phyloP scores from a whole-genome alignment of 805 yeast species.

The Wickerhamiella hasegawae region DNA sequence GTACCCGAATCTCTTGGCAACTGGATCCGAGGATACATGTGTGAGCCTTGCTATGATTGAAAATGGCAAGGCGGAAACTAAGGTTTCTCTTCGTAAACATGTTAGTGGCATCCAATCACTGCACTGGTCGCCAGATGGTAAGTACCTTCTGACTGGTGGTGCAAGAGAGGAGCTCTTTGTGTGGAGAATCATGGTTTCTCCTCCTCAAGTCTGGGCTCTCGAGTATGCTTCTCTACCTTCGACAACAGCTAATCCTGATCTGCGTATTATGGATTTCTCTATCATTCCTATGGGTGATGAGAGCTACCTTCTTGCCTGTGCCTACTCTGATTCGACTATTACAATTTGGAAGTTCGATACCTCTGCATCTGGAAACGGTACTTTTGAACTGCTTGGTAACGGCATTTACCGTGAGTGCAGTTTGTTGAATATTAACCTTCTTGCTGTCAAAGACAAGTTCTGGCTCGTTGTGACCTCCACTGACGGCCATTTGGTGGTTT shows the following conservation, averaged over 20 bases:
- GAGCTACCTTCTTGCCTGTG: constrained; percentile 40
- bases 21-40: constrained; percentile 85
- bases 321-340: constrained; percentile 73
- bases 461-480: constrained; percentile 52
- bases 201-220: constrained; percentile 29
- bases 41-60: constrained; percentile 42
- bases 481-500: constrained; percentile 61
- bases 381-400: constrained; percentile 29
- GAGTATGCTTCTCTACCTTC: constrained; percentile 41
- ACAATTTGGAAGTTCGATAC: constrained; percentile 37
- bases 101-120: constrained; percentile 77
- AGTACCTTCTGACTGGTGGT: constrained; percentile 32
- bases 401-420: constrained; percentile 63
- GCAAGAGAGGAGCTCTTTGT: constrained; percentile 74
- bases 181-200: constrained; percentile 44
- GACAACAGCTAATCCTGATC: constrained; percentile 49
- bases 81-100: constrained; percentile 46
- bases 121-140: constrained; percentile 28
- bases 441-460: constrained; percentile 19
- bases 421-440: constrained; percentile 42
- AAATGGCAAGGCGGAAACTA: constrained; percentile 29
- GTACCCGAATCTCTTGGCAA: constrained; percentile 31
- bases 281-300: constrained; percentile 14
- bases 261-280: constrained; percentile 79
- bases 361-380: constrained; percentile 17